Evolutionary conservation across 306 rosid species (phyloP), one percentile per base, ranked within the genome.

Genomic region (Lathyrus tuberosus): DNA sequence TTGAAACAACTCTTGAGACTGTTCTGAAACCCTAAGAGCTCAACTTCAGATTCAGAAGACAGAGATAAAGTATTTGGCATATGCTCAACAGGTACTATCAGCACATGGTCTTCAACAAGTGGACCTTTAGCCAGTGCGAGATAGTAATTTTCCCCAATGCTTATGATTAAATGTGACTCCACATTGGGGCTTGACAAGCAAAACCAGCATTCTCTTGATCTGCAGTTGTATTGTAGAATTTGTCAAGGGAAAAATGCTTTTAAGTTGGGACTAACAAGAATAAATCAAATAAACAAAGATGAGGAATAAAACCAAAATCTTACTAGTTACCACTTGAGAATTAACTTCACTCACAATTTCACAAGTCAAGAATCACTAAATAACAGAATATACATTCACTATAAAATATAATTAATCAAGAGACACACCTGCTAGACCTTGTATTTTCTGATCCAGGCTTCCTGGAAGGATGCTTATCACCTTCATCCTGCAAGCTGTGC

Each of bases 181-280:
- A 94, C 77, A 65, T 76, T 87, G 73, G 97, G 85, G 75, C 97
- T 94, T 62, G 99, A 94, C 74, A 94, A 79, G 89, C 99, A 94
- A 80, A 94, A 94, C 99, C 99, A 94, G 77, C 97, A 94, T 62
- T 88, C 97, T 78, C 86, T 86, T 42, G 97, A 91, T 74, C 99
- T 94, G 89, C 59, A 83, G 79, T 72, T 69, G 76, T 66, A 71
- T 79, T 63, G 58, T 66, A 80, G 40, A 71, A 70, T 12, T 42
- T 71, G 59, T 72, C 71, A 82, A 70, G 48, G 17, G 16, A 56
- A 47, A 75, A 66, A 66, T 37, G 43, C 71, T 46, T 43, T 40
- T 41, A 65, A 52, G 56, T 63, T 78, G n/a, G 53, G n/a, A n/a
- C 38, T 46, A 60, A 58, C 38, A 43, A 28, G 18, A 28, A 68